Evolutionary conservation across 495 filamentous ascomycete genomes (phyloP).

Genomic region (Thozetella sp.): DNA sequence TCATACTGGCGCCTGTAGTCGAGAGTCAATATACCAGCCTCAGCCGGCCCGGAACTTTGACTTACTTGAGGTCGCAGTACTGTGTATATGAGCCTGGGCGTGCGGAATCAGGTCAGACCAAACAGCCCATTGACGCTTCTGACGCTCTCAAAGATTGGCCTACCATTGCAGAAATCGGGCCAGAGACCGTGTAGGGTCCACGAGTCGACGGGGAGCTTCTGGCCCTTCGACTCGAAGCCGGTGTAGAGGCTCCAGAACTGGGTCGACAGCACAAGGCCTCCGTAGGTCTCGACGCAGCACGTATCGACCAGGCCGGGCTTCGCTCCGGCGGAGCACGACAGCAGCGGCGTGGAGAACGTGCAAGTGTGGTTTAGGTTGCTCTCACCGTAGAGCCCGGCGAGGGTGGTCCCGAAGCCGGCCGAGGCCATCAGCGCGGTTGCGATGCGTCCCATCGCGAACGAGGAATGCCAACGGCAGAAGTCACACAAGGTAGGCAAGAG

Average conservation of each 20-base stretch:
- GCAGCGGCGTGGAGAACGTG: slow-evolving; percentile 25
- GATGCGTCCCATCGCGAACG: background rate
- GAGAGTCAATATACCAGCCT: slow-evolving; percentile 7
- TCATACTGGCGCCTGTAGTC: slow-evolving; percentile 47
- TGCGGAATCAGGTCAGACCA: too few species aligned
- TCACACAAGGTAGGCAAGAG: background rate
- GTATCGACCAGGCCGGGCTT: slow-evolving; percentile 39
- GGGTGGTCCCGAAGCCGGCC: slow-evolving; percentile 5
- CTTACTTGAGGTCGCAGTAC: slow-evolving; percentile 48
- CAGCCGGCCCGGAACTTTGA: background rate
- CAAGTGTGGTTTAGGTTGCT: slow-evolving; percentile 45
- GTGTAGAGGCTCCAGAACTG: slow-evolving; percentile 58
- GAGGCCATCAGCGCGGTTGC: slow-evolving; percentile 7
- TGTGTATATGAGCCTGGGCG: slow-evolving; percentile 53
- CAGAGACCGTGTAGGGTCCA: slow-evolving; percentile 56
- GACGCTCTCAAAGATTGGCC: background rate
- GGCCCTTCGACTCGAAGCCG: slow-evolving; percentile 44
- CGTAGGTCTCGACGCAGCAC: slow-evolving; percentile 55
- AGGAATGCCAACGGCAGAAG: background rate
- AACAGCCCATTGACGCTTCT: background rate
- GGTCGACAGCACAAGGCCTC: slow-evolving; percentile 49
- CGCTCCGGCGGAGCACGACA: slow-evolving; percentile 47
- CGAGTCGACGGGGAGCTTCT: slow-evolving; percentile 41
- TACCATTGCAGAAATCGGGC: slow-evolving; percentile 48
- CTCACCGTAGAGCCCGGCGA: slow-evolving; percentile 24